These are phyloP conservation scores for Pleodorina starrii DNA, from an alignment of 139 green algal species.

Conservation along the genomic window DNA sequence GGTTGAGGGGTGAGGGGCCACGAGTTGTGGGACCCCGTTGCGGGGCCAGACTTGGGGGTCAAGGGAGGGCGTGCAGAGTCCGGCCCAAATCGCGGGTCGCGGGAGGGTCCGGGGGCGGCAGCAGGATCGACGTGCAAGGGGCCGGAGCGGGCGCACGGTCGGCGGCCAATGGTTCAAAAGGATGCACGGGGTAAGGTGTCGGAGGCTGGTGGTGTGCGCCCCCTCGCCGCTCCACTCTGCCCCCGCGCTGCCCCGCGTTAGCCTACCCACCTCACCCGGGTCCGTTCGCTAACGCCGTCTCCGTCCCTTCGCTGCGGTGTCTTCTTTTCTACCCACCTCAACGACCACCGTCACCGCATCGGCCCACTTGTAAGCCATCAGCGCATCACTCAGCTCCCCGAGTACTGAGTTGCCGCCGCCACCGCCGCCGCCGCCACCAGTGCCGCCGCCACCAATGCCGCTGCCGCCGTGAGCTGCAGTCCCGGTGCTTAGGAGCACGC, in stretches of 20 bases:
- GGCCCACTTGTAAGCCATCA: constrained; percentile 8
- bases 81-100: background rate
- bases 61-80: background rate
- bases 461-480: background rate
- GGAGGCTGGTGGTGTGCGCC: too few relatives aligned
- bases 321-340: background rate
- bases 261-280: background rate
- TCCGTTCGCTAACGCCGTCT: background rate
- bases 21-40: too few relatives aligned
- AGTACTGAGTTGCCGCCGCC: background rate
- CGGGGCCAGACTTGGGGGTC: background rate
- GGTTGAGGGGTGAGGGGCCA: background rate
- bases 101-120: background rate
- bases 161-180: background rate
- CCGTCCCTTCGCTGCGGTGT: background rate
- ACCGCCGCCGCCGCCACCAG: background rate
- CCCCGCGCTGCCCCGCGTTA: too few relatives aligned
- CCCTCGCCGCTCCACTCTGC: too few relatives aligned
- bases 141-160: background rate
- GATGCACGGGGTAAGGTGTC: background rate
- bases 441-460: background rate
- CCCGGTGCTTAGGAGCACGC: background rate
- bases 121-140: background rate
- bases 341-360: background rate
- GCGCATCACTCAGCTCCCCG: background rate